phyloP scores from a whole-genome alignment of 2,329 filamentous ascomycete genomes.

The Diaporthe vaccinii region DNA sequence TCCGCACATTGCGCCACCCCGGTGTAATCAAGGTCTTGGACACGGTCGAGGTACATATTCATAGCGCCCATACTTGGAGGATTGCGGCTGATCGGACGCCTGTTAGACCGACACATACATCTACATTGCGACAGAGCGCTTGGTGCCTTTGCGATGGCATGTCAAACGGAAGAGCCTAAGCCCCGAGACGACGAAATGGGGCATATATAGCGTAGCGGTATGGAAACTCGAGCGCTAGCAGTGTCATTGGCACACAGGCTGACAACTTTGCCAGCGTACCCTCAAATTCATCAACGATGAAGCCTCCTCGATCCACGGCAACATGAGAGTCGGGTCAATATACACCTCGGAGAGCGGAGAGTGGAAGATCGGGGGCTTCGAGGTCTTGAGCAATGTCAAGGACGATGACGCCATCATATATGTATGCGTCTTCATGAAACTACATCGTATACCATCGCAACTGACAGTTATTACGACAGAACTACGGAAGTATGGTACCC shows the following conservation, averaged over 20 bases:
- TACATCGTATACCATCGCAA: not conserved
- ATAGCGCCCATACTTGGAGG: slow-evolving; percentile 38
- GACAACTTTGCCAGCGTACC: slow-evolving; percentile 72
- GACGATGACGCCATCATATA: slow-evolving; percentile 96
- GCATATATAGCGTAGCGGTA: slow-evolving; percentile 87
- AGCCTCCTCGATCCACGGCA: slow-evolving; percentile 91
- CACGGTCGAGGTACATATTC: slow-evolving; percentile 82
- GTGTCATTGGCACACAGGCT: not conserved
- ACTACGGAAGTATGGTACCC: slow-evolving; percentile 87
- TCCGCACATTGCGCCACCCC: slow-evolving; percentile 92
- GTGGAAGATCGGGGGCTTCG: slow-evolving; percentile 96
- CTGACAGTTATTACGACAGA: slow-evolving; percentile 62
- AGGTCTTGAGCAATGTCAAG: slow-evolving; percentile 93
- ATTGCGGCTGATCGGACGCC: slow-evolving; percentile 37
- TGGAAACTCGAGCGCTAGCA: slow-evolving; percentile 41
- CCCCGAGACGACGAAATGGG: slow-evolving; percentile 97
- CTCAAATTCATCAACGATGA: slow-evolving; percentile 97
- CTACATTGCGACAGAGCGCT: slow-evolving; percentile 93
- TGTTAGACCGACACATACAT: slow-evolving; percentile 89
- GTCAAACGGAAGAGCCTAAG: slow-evolving; percentile 88
- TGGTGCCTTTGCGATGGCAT: slow-evolving; percentile 90
- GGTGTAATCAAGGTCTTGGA: slow-evolving; percentile 95
- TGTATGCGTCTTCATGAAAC: slow-evolving; percentile 56
- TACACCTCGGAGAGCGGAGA: slow-evolving; percentile 97
- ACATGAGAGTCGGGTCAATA: slow-evolving; percentile 85